These are phyloP conservation scores for Ogataea pini DNA, from an alignment of 805 yeast genomes.

Conservation along the genomic window DNA sequence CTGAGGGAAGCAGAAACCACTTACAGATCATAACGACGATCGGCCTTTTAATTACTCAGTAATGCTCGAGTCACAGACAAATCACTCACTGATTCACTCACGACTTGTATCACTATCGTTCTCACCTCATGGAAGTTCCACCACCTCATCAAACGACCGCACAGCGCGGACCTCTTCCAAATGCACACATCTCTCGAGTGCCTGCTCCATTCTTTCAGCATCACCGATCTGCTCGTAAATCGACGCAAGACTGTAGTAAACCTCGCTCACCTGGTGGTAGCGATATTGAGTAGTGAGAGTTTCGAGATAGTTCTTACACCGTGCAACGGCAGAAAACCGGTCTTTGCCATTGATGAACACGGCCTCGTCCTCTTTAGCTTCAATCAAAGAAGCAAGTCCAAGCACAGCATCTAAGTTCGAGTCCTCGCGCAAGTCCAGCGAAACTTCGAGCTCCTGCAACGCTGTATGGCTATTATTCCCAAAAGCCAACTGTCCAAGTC, in stretches of 20 bases:
- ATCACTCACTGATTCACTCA: too few species aligned
- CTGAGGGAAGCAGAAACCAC: too few species aligned
- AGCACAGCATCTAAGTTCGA: slow-evolving; percentile 52
- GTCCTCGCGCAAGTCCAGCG: slow-evolving; percentile 48
- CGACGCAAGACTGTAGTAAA: slow-evolving; percentile 67
- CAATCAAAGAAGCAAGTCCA: slow-evolving; percentile 55
- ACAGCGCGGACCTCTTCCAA: slow-evolving; percentile 65
- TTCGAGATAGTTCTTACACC: slow-evolving; percentile 51
- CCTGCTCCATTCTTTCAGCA: slow-evolving; percentile 42
- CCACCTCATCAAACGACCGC: slow-evolving; percentile 29
- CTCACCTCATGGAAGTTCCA: not conserved
- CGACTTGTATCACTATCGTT: too few species aligned
- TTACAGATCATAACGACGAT: too few species aligned
- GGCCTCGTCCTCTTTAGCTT: slow-evolving; percentile 11
- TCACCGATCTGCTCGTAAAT: slow-evolving; percentile 65
- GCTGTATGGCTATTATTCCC: slow-evolving; percentile 41
- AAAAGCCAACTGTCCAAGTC: slow-evolving; percentile 48
- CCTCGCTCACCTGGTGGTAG: slow-evolving; percentile 50
- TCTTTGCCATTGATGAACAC: slow-evolving; percentile 57
- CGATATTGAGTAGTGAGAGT: slow-evolving; percentile 40
- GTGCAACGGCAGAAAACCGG: slow-evolving; percentile 57
- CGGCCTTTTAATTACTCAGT: too few species aligned
- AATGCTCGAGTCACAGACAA: too few species aligned
- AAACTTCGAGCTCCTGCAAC: slow-evolving; percentile 63
- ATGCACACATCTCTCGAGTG: slow-evolving; percentile 65